Evolutionary conservation across 768 basidiomycete species (phyloP), one percentile per base, ranked within the genome.

Genomic region (Pleurotus tuber-regium): DNA sequence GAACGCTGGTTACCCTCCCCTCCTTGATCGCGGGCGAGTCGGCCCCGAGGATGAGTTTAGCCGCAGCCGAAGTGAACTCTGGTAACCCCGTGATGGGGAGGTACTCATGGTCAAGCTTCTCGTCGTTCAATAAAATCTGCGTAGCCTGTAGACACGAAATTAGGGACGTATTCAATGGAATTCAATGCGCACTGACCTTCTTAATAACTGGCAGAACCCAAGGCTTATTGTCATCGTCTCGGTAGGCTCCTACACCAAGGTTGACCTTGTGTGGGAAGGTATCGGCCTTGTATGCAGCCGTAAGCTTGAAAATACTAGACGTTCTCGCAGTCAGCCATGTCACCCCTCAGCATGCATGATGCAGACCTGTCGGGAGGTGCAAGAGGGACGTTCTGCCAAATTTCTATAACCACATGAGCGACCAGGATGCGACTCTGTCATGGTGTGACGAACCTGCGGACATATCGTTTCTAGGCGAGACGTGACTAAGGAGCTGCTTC

Each of bases 161-260:
- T 12, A 30, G 29, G 5, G n/a, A 23, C n/a, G 9, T 7, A 54
- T 21, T 24, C 7, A 8, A 30, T 18, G 18, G 18, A n/a, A 35
- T 3, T 29, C n/a, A 6, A 35, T 16, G 18, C 29, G 23, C 4
- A 21, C 31, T 33, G 14, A 88, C 92, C 80, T 91, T 92, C 68
- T 86, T 89, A 11, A 97, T 87, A 24, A 92, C 91, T 18, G 93
- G 93, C 23, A 97, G 80, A 21, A 96, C 83, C 91, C 92, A 97
- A 11, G 93, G 87, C 70, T 89, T 95, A 68, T 78, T 83, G 61
- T 89, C 67, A 60, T 93, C 80, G 62, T 95, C 94, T 59, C 93
- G 80, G 66, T 97, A 97, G 6, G 93, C 94, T 39, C 93, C 94
- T 39, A 94, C 93, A 31, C 93, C 92, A 19, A 97, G 77, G 67